These are phyloP conservation scores for Geum urbanum DNA, from an alignment of 306 rosid species.

Conservation along the genomic window DNA sequence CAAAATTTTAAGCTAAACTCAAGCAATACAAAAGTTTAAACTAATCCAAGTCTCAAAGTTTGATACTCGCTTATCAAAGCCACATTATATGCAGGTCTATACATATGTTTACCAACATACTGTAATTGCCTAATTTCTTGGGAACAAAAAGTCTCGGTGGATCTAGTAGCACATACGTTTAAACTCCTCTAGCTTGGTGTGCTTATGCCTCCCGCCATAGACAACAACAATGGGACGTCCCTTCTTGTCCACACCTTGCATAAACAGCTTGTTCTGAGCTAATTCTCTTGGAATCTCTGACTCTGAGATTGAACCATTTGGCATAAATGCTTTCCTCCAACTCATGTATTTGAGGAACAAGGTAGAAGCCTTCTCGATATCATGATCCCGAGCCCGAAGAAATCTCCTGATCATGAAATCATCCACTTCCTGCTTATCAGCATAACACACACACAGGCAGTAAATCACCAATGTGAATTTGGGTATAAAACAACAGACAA, in stretches of 20 bases:
- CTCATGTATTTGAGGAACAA: conserved; percentile 39
- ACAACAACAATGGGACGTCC: conserved; percentile 52
- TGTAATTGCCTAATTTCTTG: no score
- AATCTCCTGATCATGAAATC: conserved; percentile 49
- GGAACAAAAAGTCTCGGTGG: no score
- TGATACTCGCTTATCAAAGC: no score
- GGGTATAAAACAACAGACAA: no score
- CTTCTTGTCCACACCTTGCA: conserved; percentile 54
- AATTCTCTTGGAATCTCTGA: conserved; percentile 38
- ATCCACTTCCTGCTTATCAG: conserved; percentile 36
- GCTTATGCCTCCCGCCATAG: conserved; percentile 49
- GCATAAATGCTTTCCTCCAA: conserved; percentile 42
- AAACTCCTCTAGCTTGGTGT: conserved; percentile 42
- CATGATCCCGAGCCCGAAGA: conserved; percentile 57
- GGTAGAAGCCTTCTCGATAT: conserved; percentile 42
- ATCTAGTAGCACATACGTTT: no score
- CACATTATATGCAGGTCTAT: no score
- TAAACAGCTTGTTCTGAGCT: conserved; percentile 44
- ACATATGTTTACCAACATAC: no score
- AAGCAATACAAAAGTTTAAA: no score
- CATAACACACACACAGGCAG: conserved; percentile 7
- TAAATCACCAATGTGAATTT: neutral
- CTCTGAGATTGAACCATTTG: conserved; percentile 35
- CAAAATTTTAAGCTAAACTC: no score
- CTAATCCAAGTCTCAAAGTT: no score